Base-by-base conservation (phyloP, 495 filamentous ascomycete species). In the Aspergillus steynii region DNA sequence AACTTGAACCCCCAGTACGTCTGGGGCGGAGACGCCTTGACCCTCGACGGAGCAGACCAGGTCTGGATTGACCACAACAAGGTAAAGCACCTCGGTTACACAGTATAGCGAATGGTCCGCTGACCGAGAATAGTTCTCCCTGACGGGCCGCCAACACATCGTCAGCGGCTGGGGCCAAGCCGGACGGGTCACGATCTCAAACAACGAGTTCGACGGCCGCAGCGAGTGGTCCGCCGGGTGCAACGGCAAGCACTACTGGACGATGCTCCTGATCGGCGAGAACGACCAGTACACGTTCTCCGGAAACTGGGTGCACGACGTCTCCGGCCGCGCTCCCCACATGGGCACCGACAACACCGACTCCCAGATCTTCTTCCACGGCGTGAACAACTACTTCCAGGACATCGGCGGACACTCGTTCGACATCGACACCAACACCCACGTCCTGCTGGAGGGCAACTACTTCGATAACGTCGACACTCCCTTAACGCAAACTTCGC, bases 191-290 rank as follows among this genome's bases (percentile, higher is more conserved):
- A 74, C 73, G 53, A 65, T 64, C 34, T 66, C 69, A 15, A 61
- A 69, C 58, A 79, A 78, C 59, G 73, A 81, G 62, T 77, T 82
- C 65, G 74, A 82, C 60, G 80, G 80, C 32, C 34, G 50, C 8
- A 80, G 76, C 1, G 63, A 50, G 32, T 81, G 77, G 74, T 80
- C 76, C 12, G 75, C 78, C 12, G 74, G 71, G 48, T 82, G 80
- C 65, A 77, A 83, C 50, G 71, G 74, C 46, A 69, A 80, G 63
- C 80, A 81, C 63, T 82, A 83, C 73, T 82, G 80, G 79, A 77
- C 73, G 10, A 62, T 82, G 56, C 46, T 63, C 32, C 42, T 68
- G 0, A 34, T 68, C 20, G 65, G 65, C 4, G 42, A 56, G 8
- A 50, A 61, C 46, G 65, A 68, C 46, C 59, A 54, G 29, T 61